Conservation (phyloP, 129 eudicot species). For the Flaveria linearis region DNA sequence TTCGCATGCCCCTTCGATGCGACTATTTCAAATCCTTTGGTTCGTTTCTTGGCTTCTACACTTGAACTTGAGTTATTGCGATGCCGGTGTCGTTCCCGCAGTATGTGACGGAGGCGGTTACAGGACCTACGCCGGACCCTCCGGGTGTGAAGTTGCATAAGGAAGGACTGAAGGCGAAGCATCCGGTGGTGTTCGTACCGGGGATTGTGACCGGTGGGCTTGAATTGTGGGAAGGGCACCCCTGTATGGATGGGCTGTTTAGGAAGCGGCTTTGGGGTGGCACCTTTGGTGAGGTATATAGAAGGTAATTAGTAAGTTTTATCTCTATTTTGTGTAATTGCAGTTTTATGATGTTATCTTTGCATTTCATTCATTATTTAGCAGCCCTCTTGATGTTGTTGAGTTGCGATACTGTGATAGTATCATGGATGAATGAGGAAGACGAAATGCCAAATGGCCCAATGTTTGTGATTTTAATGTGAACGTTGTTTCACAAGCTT, state of each 20-base stretch:
- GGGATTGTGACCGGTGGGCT: slow-evolving; percentile 36
- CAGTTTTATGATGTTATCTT: not conserved
- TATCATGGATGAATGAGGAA: not conserved
- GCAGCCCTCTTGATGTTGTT: not conserved
- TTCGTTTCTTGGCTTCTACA: too few relatives aligned
- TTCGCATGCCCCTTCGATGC: too few relatives aligned
- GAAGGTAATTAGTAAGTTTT: slow-evolving; percentile 39
- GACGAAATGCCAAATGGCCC: not conserved
- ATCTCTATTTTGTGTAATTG: not conserved
- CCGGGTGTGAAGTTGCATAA: slow-evolving; percentile 66
- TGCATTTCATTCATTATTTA: slow-evolving; percentile 2
- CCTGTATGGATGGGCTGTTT: slow-evolving; percentile 72
- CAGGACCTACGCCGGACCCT: slow-evolving; percentile 73
- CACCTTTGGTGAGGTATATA: slow-evolving; percentile 64
- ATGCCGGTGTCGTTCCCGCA: slow-evolving; percentile 77
- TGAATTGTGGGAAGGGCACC: slow-evolving; percentile 79
- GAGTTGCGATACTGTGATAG: not conserved
- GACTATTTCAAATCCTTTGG: too few relatives aligned
- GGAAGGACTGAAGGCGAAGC: slow-evolving; percentile 61
- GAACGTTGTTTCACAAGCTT: not conserved
- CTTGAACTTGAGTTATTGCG: slow-evolving; percentile 4
- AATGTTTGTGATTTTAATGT: not conserved
- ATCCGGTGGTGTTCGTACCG: slow-evolving; percentile 77
- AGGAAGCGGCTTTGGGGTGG: slow-evolving; percentile 84
- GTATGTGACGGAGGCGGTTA: slow-evolving; percentile 72